Conservation (phyloP, 176 grass and related monocot species). For the Chrysopogon serrulatus region DNA sequence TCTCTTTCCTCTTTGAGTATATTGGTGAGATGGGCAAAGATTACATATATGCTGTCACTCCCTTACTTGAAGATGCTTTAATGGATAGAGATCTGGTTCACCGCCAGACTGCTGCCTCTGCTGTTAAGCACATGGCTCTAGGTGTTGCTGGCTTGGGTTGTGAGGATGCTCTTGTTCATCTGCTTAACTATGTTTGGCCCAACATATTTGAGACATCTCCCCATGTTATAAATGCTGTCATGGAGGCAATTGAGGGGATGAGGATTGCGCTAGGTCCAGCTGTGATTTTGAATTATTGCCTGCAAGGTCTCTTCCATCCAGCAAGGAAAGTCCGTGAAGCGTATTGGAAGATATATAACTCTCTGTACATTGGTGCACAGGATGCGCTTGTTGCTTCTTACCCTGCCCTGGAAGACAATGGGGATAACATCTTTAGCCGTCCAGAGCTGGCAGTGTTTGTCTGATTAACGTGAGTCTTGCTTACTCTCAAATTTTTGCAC, state of each 20-base stretch:
- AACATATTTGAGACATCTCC: constrained; percentile 97
- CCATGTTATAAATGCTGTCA: constrained; percentile 94
- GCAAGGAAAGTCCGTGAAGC: constrained; percentile 92
- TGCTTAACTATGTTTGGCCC: constrained; percentile 91
- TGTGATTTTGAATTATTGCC: constrained; percentile 85
- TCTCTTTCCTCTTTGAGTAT: constrained; percentile 94
- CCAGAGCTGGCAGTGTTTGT: constrained; percentile 79
- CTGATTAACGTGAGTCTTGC: constrained; percentile 51
- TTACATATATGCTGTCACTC: constrained; percentile 92
- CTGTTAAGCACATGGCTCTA: constrained; percentile 92
- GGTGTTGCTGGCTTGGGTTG: constrained; percentile 93
- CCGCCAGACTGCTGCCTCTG: constrained; percentile 88
- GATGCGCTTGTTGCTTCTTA: constrained; percentile 89
- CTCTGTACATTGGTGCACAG: constrained; percentile 79
- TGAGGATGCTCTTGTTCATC: constrained; percentile 95
- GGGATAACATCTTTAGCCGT: constrained; percentile 52
- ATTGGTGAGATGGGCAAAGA: constrained; percentile 99
- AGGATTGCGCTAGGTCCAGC: constrained; percentile 84
- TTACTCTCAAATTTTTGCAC: neutral
- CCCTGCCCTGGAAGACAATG: constrained; percentile 60
- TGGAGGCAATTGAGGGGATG: constrained; percentile 97
- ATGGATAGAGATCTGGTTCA: constrained; percentile 97
- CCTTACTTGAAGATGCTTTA: constrained; percentile 91
- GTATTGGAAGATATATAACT: constrained; percentile 99
- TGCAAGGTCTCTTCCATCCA: constrained; percentile 96